These are phyloP conservation scores for Fusarium fracticaudum DNA, from an alignment of 2,329 filamentous ascomycete genomes.

Conservation along the genomic window DNA sequence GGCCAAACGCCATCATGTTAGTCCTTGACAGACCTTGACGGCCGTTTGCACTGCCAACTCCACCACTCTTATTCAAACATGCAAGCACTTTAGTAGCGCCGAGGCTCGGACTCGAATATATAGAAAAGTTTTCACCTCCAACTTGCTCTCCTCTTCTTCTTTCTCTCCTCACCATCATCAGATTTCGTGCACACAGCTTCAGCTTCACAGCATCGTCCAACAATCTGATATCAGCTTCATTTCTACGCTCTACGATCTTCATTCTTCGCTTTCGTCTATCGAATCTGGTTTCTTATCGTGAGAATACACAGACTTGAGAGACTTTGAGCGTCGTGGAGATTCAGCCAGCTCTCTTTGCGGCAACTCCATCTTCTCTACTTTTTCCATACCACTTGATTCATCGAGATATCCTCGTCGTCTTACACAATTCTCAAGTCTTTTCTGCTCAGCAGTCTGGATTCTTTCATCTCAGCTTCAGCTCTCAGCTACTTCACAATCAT, in stretches of 20 bases:
- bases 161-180: conserved; percentile 6
- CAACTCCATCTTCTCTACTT: not conserved
- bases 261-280: not conserved
- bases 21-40: not conserved
- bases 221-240: conserved; percentile 9
- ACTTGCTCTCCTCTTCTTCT: not conserved
- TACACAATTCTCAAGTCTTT: not conserved
- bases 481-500: not conserved
- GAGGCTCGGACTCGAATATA: not conserved
- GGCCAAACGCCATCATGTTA: not conserved
- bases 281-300: not conserved
- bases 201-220: not conserved
- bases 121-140: not conserved
- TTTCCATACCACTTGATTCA: not conserved
- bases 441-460: conserved; percentile 11
- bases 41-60: not conserved
- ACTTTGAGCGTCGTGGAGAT: not conserved
- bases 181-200: not conserved
- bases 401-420: not conserved
- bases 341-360: not conserved
- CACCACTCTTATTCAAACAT: not conserved
- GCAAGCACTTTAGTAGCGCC: not conserved
- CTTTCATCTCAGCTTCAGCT: not conserved
- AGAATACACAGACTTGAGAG: not conserved
- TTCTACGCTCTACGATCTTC: not conserved